phyloP scores from a whole-genome alignment of 2,329 filamentous ascomycete species.

The Pseudogymnoascus sp. region DNA sequence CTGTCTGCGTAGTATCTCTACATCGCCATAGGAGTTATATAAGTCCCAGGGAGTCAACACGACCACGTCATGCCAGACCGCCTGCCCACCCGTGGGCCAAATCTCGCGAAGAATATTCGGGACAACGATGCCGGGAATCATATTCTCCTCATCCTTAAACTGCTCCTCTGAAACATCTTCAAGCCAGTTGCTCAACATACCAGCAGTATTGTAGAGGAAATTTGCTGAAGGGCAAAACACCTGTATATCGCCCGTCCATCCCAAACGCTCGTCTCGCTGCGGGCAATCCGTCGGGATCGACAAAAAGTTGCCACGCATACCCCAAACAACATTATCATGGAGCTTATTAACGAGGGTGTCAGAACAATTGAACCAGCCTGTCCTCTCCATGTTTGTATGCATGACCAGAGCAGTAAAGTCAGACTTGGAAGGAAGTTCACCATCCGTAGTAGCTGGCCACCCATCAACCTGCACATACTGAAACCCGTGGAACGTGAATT shows the following conservation, averaged over 20 bases:
- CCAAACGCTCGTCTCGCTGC: conserved; percentile 43
- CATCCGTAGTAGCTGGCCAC: conserved; percentile 25
- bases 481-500: conserved; percentile 39
- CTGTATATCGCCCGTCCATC: conserved; percentile 44
- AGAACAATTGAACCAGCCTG: conserved; percentile 37
- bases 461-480: conserved; percentile 37
- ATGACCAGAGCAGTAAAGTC: neutral
- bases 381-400: conserved; percentile 19
- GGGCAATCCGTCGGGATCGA: conserved; percentile 43
- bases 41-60: conserved; percentile 39
- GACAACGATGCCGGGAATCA: conserved; percentile 19
- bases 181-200: conserved; percentile 36
- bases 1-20: conserved; percentile 33
- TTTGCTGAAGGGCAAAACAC: conserved; percentile 40
- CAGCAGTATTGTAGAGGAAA: conserved; percentile 38
- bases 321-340: conserved; percentile 42
- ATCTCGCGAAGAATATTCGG: conserved; percentile 20
- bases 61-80: conserved; percentile 40
- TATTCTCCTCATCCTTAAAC: neutral
- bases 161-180: conserved; percentile 29
- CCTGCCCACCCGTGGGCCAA: conserved; percentile 21
- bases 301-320: conserved; percentile 43
- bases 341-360: conserved; percentile 36
- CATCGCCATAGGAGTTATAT: conserved; percentile 37
- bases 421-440: neutral